Evolutionary conservation across 2,329 filamentous ascomycete species (phyloP), one percentile per base, ranked within the genome.

Genomic region (Diaporthe destruens): DNA sequence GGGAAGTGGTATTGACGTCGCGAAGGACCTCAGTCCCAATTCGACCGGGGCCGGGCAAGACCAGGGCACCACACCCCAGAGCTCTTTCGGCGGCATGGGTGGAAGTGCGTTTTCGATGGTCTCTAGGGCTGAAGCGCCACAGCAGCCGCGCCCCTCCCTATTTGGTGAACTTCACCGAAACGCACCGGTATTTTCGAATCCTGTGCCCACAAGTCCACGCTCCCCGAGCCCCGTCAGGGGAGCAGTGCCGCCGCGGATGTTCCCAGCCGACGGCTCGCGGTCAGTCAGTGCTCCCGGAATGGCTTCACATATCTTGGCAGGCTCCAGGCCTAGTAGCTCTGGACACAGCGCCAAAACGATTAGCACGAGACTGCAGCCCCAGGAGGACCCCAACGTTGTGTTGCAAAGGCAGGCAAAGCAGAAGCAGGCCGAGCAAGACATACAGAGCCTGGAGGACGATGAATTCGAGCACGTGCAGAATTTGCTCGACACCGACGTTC

Each of bases 391-490:
- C 8, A 87, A 87, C 68, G 79, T 88, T 69, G 81, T 83, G 55
- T 86, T 87, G 75, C 86, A 89, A 76, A 85, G 85, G 66, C 87
- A 84, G 77, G 80, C 85, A 4, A 87, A 85, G 76, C 88, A 87
- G 56, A 86, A 84, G 75, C 87, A 87, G 73, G 87, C 90, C 76
- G 88, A 86, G 0, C 88, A 90, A 72, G 87, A 90, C 78, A 84
- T 84, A 6, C 86, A 87, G 73, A 83, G 88, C 5, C 83, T 93
- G 2, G 83, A 89, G 29, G 90, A 93, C 71, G 89, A 94, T 66
- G 92, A 94, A 34, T 91, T 93, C 71, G 89, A 94, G 69, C 92
- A 94, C 75, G 92, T 93, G 75, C 91, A 92, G 34, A 87, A 89
- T 42, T 87, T 93, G 32, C 90, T 79, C 59, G 77, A 93, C 72